Evolutionary conservation across 78 protist genomes (phyloP), one percentile per base, ranked within the genome.

Genomic region (Pigoraptor vietnamica): DNA sequence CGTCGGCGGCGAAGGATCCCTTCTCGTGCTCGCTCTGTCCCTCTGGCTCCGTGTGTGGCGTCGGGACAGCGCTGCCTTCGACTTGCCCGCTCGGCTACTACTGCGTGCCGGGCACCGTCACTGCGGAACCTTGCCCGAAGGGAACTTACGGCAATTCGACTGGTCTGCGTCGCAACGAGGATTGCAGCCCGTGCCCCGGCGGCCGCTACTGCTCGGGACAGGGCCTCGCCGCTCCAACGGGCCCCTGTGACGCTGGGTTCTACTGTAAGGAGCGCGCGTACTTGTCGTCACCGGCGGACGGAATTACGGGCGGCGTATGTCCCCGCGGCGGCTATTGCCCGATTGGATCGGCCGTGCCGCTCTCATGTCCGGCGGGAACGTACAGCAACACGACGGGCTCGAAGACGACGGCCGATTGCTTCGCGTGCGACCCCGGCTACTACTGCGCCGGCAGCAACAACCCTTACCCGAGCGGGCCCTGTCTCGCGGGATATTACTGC

Each of bases 51-150:
- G 89, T 33, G 90, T 95, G 96, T 37, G 91, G 14, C 35, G 40
- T 6, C 34, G 33, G 48, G 2, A 29, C 37, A 10, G 0, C 86
- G 32, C 37, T 37, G 40, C 24, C 94, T 9, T 81, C 34, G 21
- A n/a, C 37, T 1, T 95, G 97, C 82, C 94, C 90, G 9, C 55
- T 90, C 0, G 95, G 95, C 0, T 91, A 90, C 92, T 95, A 92
- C 91, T 93, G 95, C 92, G 33, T 83, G 24, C 40, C 37, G 2
- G 92, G 93, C 10, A 19, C 92, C 56, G 32, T 0, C 1, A 32
- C 6, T 2, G 86, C 89, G 19, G 39, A 33, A 0, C 83, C 82
- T 38, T 91, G 93, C 86, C 93, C 93, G 1, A 81, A 35, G 36
- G 93, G 93, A 35, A 81, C 93, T 33, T 92, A 87, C 93, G 2